Base-by-base conservation (phyloP, 208 protist genomes). In the Endotrypanum monterogeii region DNA sequence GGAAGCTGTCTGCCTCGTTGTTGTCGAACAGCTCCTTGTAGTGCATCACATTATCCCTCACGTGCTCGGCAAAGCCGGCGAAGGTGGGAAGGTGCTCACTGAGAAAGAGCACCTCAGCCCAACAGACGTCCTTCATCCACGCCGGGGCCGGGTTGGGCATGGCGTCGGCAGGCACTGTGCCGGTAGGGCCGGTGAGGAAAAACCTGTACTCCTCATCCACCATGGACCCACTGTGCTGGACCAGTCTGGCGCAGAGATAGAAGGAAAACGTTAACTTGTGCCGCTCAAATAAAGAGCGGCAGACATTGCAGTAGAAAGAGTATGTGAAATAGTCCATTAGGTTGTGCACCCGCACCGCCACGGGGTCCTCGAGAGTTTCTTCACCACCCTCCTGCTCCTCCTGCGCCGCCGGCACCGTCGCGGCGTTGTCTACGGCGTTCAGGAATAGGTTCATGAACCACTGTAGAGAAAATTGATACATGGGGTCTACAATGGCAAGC, bases 251-350 rank as follows among this genome's bases (percentile, higher is more conserved):
- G 80, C 93, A 98, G 48, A 99, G 79, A 68, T 96, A 92, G 78
- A 99, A 99, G 56, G 98, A 98, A 86, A 99, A 99, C 35, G 98
- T 95, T 41, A 98, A 83, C 88, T 99, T 99, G 86, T 99, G 98
- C 82, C 89, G 92, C 82, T 99, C 98, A 83, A 99, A 99, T 48
- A 99, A 88, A 12, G 98, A 99, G 51, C 98, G 90, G 93, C 98
- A 99, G 32, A 99, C 97, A 86, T 99, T 99, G 71, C 86, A 84
- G 88, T 99, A 99, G 79, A 99, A 94, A 57, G 88, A 94, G 79
- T 97, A 98, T 12, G 98, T 99, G 79, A 99, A 99, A 86, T 91
- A 98, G 66, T 99, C 94, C 68, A 93, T 98, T 50, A 99, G 56
- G 67, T 93, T 98, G 35, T 76, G 39, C 16, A 99, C 81, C 41